Conservation (phyloP, 108 stramenopile species). For the Mediolabrus comicus region DNA sequence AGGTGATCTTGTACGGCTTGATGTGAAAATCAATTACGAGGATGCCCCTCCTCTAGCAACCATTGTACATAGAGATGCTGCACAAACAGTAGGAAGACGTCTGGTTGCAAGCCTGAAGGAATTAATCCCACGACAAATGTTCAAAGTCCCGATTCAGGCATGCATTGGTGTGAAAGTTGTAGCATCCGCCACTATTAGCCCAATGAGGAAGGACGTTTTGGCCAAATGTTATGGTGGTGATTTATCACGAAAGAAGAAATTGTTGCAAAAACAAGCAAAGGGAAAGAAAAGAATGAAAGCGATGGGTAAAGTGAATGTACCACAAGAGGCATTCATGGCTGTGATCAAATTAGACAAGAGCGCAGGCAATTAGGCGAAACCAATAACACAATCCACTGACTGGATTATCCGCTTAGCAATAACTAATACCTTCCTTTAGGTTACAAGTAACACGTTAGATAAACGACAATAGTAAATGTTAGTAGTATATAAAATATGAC, state of each 20-base stretch:
- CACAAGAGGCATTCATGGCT: conserved; percentile 99
- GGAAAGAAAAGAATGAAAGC: conserved; percentile 99
- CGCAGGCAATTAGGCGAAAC: not conserved
- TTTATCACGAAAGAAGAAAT: conserved; percentile 97
- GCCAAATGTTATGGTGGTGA: conserved; percentile 99
- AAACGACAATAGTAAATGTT: too few species aligned
- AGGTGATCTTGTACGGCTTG: conserved; percentile 91
- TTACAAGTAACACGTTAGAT: too few species aligned
- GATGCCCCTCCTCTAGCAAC: conserved; percentile 91
- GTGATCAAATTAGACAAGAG: conserved; percentile 82
- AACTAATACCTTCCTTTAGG: too few species aligned
- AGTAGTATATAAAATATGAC: too few species aligned
- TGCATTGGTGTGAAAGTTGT: conserved; percentile 90
- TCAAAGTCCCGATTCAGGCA: conserved; percentile 98
- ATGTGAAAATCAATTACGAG: conserved; percentile 97
- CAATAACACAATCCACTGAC: too few species aligned
- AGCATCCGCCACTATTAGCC: conserved; percentile 82
- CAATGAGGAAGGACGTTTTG: conserved; percentile 99
- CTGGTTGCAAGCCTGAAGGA: conserved; percentile 90
- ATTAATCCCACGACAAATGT: conserved; percentile 96
- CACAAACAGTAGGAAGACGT: conserved; percentile 75
- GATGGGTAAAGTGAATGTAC: conserved; percentile 97
- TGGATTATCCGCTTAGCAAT: too few species aligned
- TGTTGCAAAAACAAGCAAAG: conserved; percentile 98
- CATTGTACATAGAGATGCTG: conserved; percentile 91